Conservation (phyloP, 805 yeast species). For the Yamadazyma ubonensis region DNA sequence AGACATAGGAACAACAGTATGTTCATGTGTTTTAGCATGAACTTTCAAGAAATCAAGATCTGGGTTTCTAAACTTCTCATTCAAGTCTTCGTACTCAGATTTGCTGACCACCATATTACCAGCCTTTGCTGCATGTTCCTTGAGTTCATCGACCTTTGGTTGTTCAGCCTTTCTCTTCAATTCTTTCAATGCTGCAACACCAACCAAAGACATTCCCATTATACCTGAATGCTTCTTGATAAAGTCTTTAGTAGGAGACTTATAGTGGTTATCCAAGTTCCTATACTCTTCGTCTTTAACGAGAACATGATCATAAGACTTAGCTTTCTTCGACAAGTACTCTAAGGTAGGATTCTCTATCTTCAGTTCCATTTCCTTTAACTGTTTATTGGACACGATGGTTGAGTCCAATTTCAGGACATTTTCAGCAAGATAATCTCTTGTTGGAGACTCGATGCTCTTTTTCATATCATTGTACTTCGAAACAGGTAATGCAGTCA, state of each 20-base stretch:
- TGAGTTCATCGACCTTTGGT: conserved; percentile 31
- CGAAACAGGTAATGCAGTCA: conserved; percentile 19
- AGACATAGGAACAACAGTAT: conserved; percentile 12
- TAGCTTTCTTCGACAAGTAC: conserved; percentile 12
- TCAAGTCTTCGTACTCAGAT: conserved; percentile 11
- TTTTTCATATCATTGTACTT: conserved; percentile 14
- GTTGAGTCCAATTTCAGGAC: conserved; percentile 3
- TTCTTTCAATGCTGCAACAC: conserved; percentile 10
- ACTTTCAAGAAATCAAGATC: conserved; percentile 13
- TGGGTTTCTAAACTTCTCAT: conserved; percentile 12
- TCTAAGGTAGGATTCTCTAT: conserved; percentile 11
- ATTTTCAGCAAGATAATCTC: conserved; percentile 20
- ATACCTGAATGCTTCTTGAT: conserved; percentile 19
- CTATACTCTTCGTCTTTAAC: conserved; percentile 5
- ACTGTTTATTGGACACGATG: conserved; percentile 5
- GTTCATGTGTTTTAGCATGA: conserved; percentile 13
- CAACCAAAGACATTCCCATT: conserved; percentile 21
- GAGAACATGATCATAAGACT: conserved; percentile 2
- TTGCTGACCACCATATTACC: conserved; percentile 16
- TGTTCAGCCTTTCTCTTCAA: conserved; percentile 16
- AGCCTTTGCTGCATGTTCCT: conserved; percentile 27
- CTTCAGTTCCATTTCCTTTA: conserved; percentile 3
- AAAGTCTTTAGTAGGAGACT: conserved; percentile 24
- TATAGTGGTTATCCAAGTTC: conserved; percentile 1
- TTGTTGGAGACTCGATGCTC: conserved; percentile 18